These are phyloP conservation scores for Schizochytrium sp. DNA, from an alignment of 108 stramenopile species.

Conservation along the genomic window DNA sequence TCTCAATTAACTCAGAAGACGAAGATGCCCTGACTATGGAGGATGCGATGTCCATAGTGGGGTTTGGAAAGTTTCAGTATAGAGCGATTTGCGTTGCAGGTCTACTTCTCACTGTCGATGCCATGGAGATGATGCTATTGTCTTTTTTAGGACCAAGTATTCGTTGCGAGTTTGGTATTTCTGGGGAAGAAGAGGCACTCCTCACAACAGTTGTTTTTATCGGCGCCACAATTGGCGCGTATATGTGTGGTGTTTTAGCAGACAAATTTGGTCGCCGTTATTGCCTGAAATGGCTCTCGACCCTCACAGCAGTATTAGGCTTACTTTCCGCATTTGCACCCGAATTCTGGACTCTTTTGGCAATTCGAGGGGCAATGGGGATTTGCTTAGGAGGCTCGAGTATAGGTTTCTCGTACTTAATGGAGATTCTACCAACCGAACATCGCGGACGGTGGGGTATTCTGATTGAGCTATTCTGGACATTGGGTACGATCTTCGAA, in stretches of 20 bases:
- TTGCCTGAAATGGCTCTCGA: background rate
- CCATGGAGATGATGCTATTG: slow-evolving; percentile 64
- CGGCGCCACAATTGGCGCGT: slow-evolving; percentile 57
- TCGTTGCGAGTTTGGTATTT: slow-evolving; percentile 40
- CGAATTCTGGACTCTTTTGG: slow-evolving; percentile 3
- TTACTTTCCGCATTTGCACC: slow-evolving; percentile 18
- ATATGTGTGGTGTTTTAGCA: slow-evolving; percentile 40
- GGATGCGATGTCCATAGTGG: slow-evolving; percentile 20
- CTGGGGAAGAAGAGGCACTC: slow-evolving; percentile 17
- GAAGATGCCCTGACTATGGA: background rate
- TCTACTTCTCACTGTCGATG: slow-evolving; percentile 32
- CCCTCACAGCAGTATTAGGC: background rate
- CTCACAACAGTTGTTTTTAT: slow-evolving; percentile 63
- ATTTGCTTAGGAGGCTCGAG: slow-evolving; percentile 61
- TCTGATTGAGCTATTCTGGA: slow-evolving; percentile 60
- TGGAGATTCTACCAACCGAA: slow-evolving; percentile 61
- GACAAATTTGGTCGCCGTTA: slow-evolving; percentile 38
- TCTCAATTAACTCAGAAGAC: too few relatives aligned
- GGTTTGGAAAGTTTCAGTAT: slow-evolving; percentile 10
- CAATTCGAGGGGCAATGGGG: slow-evolving; percentile 46
- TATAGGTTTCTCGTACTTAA: slow-evolving; percentile 50
- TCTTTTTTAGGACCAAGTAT: slow-evolving; percentile 61
- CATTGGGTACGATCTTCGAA: slow-evolving; percentile 33
- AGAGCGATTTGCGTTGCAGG: slow-evolving; percentile 15
- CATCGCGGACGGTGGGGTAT: slow-evolving; percentile 52